Base-by-base conservation (phyloP, 2,329 filamentous ascomycete genomes). In the Epichloe sibirici region DNA sequence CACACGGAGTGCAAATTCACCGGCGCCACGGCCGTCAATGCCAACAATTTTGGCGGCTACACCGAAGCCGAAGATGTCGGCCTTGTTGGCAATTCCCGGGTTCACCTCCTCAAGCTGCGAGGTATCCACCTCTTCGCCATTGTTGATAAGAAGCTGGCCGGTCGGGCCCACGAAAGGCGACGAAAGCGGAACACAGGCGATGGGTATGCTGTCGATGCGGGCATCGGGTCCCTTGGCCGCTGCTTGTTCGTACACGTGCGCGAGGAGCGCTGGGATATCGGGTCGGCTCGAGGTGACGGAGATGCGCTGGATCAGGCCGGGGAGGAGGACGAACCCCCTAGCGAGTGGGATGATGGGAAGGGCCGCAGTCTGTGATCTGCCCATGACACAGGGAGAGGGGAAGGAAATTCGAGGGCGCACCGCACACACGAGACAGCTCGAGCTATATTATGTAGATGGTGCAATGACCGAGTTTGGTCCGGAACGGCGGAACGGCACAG, bases 231-330 rank as follows among this genome's bases (percentile, higher is more conserved):
- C 79, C 61, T 83, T 84, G 42, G 81, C 79, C 37, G 86, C 76
- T 31, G 84, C 83, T 59, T 83, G 82, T 62, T 86, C 86, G 69
- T 95, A 91, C 55, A 95, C 81, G 60, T 85, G 84, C 21, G 90
- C 87, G 53, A 98, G 82, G 45, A 97, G 80, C 49, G 91, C 87
- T 51, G 89, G 85, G 59, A 97, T 85, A 69, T 97, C 93, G 59
- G 88, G 83, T 49, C 91, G 88, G 67, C 85, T 77, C 39, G 77
- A 83, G 42, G 85, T 82, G 50, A 96, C 85, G 51, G 88, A 83
- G 58, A 97, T 86, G 60, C 90, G 86, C 61, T 95, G 79, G 49
- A 90, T 83, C 53, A 90, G 82, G 56, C 90, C 89, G 4, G 93
- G 93, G 9, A 95, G 79, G 42, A 97, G 81, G 59, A 96, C 86